Evolutionary conservation across 129 eudicot species (phyloP), one percentile per base, ranked within the genome.

Genomic region (Lactuca sativa): DNA sequence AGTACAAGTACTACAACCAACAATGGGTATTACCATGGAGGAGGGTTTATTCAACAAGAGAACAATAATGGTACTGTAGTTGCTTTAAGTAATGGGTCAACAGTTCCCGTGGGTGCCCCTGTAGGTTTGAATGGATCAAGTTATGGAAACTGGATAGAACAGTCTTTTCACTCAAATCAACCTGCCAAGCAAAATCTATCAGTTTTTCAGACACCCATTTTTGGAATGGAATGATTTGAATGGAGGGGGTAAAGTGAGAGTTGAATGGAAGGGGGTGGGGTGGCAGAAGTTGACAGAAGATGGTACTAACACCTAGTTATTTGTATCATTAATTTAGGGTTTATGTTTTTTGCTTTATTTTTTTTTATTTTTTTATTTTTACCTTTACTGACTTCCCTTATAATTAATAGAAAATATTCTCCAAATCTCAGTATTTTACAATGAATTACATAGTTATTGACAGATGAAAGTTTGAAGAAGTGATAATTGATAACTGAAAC

Each of bases 151-250:
- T 87, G 92, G 95, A 62, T 79, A 51, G 78, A 81, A 67, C 83
- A 81, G 66, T 59, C 84, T 43, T 70, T 65, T 66, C 75, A 84
- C 66, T 70, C 91, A 53, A 78, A 78, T 58, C 89, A 85, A 70
- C 62, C 81, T 64, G 84, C 72, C 64, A 87, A 85, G 67, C 67
- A 81, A 13, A 84, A 74, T 75, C 74, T 81, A 47, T 78, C 97
- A 44, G 84, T 77, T 55, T 77, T 81, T 58, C 95, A 85, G 82
- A 81, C 92, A 41, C 87, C 95, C 31, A 90, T 90, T 51, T 90
- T 81, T 72, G 95, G 97, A 63, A 85, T 90, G 79, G 97, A 90
- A 83, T 90, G 89, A 90, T 72, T 56, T 62, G 59, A 25, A 66
- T n/a, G 49, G 14, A 58, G 72, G 59, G 64, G 58, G 69, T 64